Conservation (phyloP, 208 protist genomes). For the Trypanosoma melophagium region DNA sequence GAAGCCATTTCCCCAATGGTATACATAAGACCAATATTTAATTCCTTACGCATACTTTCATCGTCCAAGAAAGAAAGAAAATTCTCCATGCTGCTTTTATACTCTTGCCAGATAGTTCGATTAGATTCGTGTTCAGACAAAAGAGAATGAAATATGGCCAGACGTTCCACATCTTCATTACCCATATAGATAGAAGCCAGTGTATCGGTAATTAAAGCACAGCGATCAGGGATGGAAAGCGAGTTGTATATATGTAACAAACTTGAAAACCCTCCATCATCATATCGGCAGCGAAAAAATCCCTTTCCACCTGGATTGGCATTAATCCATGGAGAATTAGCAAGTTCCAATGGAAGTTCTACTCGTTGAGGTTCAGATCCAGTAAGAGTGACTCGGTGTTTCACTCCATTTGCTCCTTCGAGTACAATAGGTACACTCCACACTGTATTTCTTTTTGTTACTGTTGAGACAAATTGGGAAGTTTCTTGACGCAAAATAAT, state of each 20-base stretch:
- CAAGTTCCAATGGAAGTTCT: conserved; percentile 41
- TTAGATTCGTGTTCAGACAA: conserved; percentile 53
- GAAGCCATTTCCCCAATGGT: conserved; percentile 8
- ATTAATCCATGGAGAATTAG: conserved; percentile 44
- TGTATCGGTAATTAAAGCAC: conserved; percentile 75
- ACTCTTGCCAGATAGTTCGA: conserved; percentile 59
- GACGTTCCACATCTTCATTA: conserved; percentile 56
- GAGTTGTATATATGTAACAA: conserved; percentile 47
- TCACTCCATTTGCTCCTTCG: conserved; percentile 34
- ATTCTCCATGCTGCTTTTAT: conserved; percentile 31
- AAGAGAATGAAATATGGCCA: conserved; percentile 34
- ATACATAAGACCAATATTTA: conserved; percentile 37
- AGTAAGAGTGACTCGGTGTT: conserved; percentile 50
- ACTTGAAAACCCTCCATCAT: conserved; percentile 52
- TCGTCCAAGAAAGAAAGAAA: conserved; percentile 53
- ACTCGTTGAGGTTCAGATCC: conserved; percentile 41
- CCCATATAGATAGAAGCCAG: conserved; percentile 72
- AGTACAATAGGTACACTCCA: conserved; percentile 80
- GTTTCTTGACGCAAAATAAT: conserved; percentile 64
- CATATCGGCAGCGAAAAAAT: conserved; percentile 88
- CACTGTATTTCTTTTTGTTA: conserved; percentile 24
- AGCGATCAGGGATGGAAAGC: conserved; percentile 49
- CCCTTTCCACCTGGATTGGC: conserved; percentile 72
- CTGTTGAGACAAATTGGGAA: conserved; percentile 54
- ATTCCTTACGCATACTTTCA: conserved; percentile 27